Percentiles rank a stretch among this genome's conserved stretches.
These are phyloP conservation scores for Nakazawaea ernobii DNA, from an alignment of 805 yeast species.

Conservation along the genomic window DNA sequence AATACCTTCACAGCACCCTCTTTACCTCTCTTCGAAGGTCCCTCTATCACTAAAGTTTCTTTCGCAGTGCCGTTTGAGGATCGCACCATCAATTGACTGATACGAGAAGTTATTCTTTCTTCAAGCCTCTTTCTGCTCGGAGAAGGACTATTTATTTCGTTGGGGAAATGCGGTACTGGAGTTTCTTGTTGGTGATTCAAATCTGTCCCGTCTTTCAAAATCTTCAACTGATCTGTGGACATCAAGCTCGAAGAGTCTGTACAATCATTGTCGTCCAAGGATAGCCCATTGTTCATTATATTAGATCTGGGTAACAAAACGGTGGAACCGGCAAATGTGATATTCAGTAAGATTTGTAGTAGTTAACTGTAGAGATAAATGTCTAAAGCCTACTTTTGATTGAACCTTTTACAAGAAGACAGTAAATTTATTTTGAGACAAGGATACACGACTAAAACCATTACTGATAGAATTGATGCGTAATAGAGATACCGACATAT, in stretches of 20 bases:
- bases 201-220: neutral
- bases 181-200: conserved; percentile 3
- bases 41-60: neutral
- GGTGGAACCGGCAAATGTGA: no score
- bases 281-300: neutral
- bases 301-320: no score
- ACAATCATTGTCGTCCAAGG: neutral
- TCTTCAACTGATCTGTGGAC: neutral
- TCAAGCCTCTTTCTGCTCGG: neutral
- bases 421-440: no score
- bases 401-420: no score
- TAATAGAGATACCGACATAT: no score
- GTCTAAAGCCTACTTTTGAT: no score
- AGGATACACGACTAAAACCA: no score
- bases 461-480: no score
- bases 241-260: neutral
- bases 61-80: neutral
- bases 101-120: conserved; percentile 5
- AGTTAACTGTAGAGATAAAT: no score
- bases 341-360: no score
- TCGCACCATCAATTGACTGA: neutral
- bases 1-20: conserved; percentile 4
- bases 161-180: neutral
- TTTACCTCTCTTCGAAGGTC: neutral
- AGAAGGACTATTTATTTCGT: neutral